These are phyloP conservation scores for Aaosphaeria pasadenensis DNA, from an alignment of 2,329 filamentous ascomycete genomes.

Conservation along the genomic window DNA sequence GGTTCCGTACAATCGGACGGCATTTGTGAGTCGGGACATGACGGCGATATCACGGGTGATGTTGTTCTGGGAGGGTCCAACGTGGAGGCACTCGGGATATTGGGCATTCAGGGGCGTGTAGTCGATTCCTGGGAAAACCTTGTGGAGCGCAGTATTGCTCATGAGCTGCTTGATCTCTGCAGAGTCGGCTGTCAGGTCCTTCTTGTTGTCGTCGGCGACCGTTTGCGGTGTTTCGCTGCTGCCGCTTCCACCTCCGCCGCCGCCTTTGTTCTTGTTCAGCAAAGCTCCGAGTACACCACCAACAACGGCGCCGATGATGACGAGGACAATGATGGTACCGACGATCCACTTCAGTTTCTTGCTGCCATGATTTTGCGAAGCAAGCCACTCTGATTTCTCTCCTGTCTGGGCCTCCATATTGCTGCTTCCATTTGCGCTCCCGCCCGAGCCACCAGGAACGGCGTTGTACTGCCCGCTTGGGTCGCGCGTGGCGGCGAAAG, in stretches of 20 bases:
- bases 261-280: conserved; percentile 47
- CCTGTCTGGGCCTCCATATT: conserved; percentile 13
- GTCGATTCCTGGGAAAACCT: conserved; percentile 92
- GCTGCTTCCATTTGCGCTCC: neutral
- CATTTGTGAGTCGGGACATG: conserved; percentile 84
- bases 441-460: conserved; percentile 41
- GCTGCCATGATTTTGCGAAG: conserved; percentile 58
- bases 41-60: conserved; percentile 88
- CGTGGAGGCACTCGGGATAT: conserved; percentile 75
- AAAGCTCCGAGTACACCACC: conserved; percentile 73
- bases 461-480: conserved; percentile 56
- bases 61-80: conserved; percentile 88
- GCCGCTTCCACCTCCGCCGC: conserved; percentile 15
- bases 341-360: conserved; percentile 70
- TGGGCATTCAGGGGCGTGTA: conserved; percentile 91
- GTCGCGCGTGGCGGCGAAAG: conserved; percentile 21
- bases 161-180: conserved; percentile 76
- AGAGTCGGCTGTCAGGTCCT: conserved; percentile 72
- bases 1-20: conserved; percentile 85
- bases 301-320: conserved; percentile 69
- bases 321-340: conserved; percentile 58
- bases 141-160: conserved; percentile 79
- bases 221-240: conserved; percentile 17
- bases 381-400: conserved; percentile 67
- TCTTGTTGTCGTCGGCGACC: conserved; percentile 64